These are phyloP conservation scores for Actinidia chinensis DNA, from an alignment of 179 eudicot genomes.

Conservation along the genomic window DNA sequence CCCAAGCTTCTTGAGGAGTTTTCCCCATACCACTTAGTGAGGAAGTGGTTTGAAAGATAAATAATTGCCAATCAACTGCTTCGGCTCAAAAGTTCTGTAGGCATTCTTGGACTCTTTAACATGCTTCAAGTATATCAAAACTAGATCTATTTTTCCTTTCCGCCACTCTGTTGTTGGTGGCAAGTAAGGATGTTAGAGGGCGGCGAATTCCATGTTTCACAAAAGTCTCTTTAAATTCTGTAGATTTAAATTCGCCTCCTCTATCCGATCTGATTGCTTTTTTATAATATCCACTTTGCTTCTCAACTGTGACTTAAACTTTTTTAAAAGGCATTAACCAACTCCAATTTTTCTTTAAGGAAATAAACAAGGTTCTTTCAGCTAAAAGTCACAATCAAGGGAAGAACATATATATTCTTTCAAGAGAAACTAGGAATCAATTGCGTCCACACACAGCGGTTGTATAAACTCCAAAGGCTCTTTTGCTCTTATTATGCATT, in stretches of 20 bases:
- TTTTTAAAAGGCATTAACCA: background rate
- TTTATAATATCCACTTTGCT: background rate
- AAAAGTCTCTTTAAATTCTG: background rate
- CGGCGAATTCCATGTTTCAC: background rate
- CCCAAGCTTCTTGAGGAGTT: no score
- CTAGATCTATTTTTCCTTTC: background rate
- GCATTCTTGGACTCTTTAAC: background rate
- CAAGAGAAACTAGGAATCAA: background rate
- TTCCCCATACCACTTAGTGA: no score
- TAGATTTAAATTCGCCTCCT: background rate
- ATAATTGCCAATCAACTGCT: background rate
- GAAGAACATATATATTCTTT: background rate
- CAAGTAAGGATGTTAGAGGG: background rate
- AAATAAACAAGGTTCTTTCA: background rate
- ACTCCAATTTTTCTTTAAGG: background rate
- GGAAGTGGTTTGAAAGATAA: no score
- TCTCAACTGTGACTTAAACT: background rate
- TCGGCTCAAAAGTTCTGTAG: background rate
- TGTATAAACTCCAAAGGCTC: background rate
- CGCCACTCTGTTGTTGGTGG: background rate
- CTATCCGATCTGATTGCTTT: background rate
- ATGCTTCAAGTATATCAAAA: background rate
- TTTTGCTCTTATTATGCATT: background rate
- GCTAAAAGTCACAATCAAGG: background rate
- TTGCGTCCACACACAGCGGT: background rate